A percentile compares a stretch with the other conserved stretches of the same genome.
Conservation (phyloP, 2,329 filamentous ascomycete genomes). For the Fusarium sp. region DNA sequence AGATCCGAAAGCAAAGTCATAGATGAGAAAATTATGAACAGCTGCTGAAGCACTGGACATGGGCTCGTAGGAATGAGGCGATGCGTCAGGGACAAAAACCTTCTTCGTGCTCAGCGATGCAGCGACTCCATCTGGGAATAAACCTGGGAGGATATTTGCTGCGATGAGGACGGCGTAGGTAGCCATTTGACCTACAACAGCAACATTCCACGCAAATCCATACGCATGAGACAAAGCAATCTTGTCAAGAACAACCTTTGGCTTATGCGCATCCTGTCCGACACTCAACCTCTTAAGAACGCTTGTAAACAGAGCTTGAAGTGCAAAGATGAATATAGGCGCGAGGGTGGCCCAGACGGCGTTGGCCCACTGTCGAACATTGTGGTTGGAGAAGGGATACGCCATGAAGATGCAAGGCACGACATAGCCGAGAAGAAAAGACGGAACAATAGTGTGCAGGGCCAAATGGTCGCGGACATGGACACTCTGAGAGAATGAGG, state of each 20-base stretch:
- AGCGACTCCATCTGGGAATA: constrained; percentile 40
- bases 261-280: constrained; percentile 36
- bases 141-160: constrained; percentile 13
- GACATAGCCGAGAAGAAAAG: constrained; percentile 44
- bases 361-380: constrained; percentile 43
- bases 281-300: constrained; percentile 41
- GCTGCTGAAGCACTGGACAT: constrained; percentile 38
- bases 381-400: constrained; percentile 38
- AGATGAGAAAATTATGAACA: constrained; percentile 45
- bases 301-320: constrained; percentile 34
- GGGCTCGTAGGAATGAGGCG: constrained; percentile 30
- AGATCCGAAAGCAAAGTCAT: constrained; percentile 44
- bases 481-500: constrained; percentile 21
- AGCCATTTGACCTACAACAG: constrained; percentile 42
- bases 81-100: constrained; percentile 39
- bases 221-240: constrained; percentile 43
- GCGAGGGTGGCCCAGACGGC: constrained; percentile 43
- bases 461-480: constrained; percentile 37
- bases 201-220: constrained; percentile 46
- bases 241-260: constrained; percentile 33
- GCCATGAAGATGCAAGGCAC: constrained; percentile 34
- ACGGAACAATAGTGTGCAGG: constrained; percentile 38
- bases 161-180: constrained; percentile 36
- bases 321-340: constrained; percentile 36
- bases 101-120: constrained; percentile 18